These are phyloP conservation scores for Plasmodium adleri DNA, from an alignment of 169 alveolate genomes.

Conservation along the genomic window DNA sequence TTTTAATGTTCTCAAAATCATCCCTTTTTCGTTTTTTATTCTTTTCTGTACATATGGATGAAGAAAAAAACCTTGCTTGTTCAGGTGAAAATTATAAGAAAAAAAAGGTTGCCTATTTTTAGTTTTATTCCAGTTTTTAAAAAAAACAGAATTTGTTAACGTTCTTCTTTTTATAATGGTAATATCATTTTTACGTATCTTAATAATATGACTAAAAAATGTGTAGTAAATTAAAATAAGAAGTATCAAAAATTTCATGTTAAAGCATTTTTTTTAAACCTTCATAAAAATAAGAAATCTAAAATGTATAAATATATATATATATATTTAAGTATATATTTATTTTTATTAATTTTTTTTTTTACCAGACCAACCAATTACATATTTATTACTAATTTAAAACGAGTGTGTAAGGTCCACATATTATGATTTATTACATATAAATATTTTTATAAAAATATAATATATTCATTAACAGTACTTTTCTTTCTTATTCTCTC, in stretches of 20 bases:
- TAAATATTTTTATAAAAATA: no score
- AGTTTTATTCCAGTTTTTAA: no score
- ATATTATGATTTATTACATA: no score
- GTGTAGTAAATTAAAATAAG: neutral
- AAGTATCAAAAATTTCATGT: constrained; percentile 5
- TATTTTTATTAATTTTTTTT: neutral
- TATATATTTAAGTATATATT: neutral
- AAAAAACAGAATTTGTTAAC: neutral
- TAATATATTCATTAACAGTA: no score
- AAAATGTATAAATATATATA: neutral
- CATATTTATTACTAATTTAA: no score
- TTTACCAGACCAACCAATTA: no score
- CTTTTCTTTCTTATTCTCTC: neutral
- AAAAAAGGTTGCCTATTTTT: no score
- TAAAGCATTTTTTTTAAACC: neutral
- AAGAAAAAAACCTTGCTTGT: neutral
- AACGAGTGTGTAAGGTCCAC: no score
- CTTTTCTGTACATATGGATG: neutral
- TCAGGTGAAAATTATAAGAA: no score
- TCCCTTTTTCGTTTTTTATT: no score
- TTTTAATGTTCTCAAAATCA: no score
- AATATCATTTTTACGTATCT: neutral
- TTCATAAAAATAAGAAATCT: neutral
- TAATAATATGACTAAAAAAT: neutral
- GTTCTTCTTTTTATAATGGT: neutral